Base-by-base conservation (phyloP, 768 basidiomycete species). In the Gymnopilus dilepis region DNA sequence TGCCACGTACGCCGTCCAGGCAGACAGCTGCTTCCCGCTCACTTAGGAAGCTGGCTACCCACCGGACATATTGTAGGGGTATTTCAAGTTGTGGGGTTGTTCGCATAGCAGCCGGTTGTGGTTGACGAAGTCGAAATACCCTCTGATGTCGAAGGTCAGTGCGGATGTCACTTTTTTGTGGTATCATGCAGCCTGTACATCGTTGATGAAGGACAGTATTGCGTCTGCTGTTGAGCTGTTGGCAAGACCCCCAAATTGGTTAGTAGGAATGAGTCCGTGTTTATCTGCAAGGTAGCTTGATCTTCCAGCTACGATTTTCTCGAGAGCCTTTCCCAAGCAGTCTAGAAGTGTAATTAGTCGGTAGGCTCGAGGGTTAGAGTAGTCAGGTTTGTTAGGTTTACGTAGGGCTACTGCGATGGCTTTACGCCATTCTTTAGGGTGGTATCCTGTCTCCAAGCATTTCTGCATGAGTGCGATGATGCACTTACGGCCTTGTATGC, bases 341-440 rank as follows among this genome's bases (percentile, higher is more conserved):
- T 78, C 74, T 0, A 77, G 69, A 6, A 78, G 72, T 9, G 67
- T 69, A 28, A 78, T 77, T 0, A 73, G 73, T 0, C 72, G 54
- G 65, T 78, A 79, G 0, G 78, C 73, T 7, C 70, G 50, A 0
- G 75, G 73, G 56, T 72, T 67, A 0, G 72, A 70, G 66, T 78
- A 77, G 67, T 78, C 72, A 0, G 71, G 68, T 57, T 80, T 80
- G 34, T 69, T 64, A 0, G 75, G 74, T 69, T 80, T 80, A 3
- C 64, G 55, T 0, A 79, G 65, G 1, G 73, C 72, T 0, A 77
- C 70, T 3, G 74, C 72, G 2, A 73, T 67, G 7, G 76, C 68
- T 17, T 66, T 63, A 6, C 63, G 22, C 71, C 72, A 77, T 26
- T 48, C 24, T 31, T 61, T 55, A 9, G 71, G 71, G 58, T 74